Percentiles rank a stretch among this genome's conserved stretches.
These are phyloP conservation scores for Cystofilobasidium macerans DNA, from an alignment of 768 basidiomycete species.

Conservation along the genomic window DNA sequence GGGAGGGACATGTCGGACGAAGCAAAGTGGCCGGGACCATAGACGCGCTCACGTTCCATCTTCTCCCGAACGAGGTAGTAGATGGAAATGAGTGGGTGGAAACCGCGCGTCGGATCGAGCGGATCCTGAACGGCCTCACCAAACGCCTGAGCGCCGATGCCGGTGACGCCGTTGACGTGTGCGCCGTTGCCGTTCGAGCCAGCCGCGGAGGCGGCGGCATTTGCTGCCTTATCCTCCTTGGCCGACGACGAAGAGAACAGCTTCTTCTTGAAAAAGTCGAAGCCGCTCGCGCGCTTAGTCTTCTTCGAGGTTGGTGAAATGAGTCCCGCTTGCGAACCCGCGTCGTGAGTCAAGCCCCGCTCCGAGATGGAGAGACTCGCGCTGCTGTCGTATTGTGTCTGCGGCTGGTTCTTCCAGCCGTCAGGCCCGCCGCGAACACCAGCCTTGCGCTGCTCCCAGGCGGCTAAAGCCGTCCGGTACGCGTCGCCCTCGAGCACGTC, in stretches of 20 bases:
- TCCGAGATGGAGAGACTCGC: slow-evolving; percentile 6
- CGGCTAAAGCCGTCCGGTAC: slow-evolving; percentile 59
- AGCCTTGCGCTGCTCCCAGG: slow-evolving; percentile 55
- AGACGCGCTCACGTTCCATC: slow-evolving; percentile 83
- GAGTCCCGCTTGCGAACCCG: background rate
- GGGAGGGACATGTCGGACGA: slow-evolving; percentile 57
- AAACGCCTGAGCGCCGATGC: slow-evolving; percentile 7
- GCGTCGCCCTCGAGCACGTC: slow-evolving; percentile 64
- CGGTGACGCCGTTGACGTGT: slow-evolving; percentile 13
- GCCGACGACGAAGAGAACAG: slow-evolving; percentile 50
- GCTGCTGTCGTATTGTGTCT: slow-evolving; percentile 3
- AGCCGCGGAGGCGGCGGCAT: slow-evolving; percentile 27
- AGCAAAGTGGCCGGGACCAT: slow-evolving; percentile 87
- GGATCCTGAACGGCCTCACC: slow-evolving; percentile 42
- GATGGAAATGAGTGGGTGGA: slow-evolving; percentile 89
- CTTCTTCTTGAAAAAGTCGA: slow-evolving; percentile 88
- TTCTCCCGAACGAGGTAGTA: slow-evolving; percentile 95
- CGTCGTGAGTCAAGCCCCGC: background rate
- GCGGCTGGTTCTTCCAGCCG: background rate
- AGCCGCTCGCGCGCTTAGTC: slow-evolving; percentile 72
- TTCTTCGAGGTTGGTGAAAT: slow-evolving; percentile 40
- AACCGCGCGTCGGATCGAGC: slow-evolving; percentile 77
- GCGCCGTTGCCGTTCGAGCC: slow-evolving; percentile 26
- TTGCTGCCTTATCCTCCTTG: slow-evolving; percentile 34
- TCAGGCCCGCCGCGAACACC: slow-evolving; percentile 2